phyloP scores from a whole-genome alignment of 495 filamentous ascomycete species.

The Aspergillus bridgeri region DNA sequence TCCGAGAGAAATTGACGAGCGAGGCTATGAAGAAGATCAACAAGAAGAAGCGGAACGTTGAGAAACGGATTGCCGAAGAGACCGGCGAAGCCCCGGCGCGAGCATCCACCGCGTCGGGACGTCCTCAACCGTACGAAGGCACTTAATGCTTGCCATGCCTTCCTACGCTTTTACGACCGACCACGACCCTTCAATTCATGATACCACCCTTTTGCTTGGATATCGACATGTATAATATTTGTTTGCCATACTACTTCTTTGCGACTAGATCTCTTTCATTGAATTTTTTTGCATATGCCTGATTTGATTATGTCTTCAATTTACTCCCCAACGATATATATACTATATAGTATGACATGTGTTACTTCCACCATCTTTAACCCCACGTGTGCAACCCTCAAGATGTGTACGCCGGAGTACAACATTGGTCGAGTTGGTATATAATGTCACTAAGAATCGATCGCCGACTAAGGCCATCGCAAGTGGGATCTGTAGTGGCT shows the following conservation, averaged over 20 bases:
- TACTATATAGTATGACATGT: not conserved
- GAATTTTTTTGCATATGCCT: not conserved
- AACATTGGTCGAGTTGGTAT: not conserved
- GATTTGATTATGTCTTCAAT: not conserved
- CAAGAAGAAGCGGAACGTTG: slow-evolving; percentile 56
- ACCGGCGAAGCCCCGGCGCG: not conserved
- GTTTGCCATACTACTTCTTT: too few species aligned
- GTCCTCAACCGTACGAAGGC: not conserved
- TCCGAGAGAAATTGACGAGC: slow-evolving; percentile 67
- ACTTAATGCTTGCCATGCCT: not conserved
- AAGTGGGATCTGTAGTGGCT: not conserved
- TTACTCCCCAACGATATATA: not conserved
- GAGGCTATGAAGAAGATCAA: slow-evolving; percentile 69
- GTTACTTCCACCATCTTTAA: not conserved
- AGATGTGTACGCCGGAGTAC: not conserved
- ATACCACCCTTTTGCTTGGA: not conserved
- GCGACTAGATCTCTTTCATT: not conserved
- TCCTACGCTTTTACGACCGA: not conserved
- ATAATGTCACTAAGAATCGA: not conserved
- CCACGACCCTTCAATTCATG: not conserved
- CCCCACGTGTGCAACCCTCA: not conserved
- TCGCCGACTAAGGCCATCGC: not conserved
- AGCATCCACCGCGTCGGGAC: not conserved
- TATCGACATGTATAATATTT: not conserved
- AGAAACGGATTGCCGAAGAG: slow-evolving; percentile 15